phyloP scores from a whole-genome alignment of 2,329 filamentous ascomycete species.

The Fusarium bactridioides region DNA sequence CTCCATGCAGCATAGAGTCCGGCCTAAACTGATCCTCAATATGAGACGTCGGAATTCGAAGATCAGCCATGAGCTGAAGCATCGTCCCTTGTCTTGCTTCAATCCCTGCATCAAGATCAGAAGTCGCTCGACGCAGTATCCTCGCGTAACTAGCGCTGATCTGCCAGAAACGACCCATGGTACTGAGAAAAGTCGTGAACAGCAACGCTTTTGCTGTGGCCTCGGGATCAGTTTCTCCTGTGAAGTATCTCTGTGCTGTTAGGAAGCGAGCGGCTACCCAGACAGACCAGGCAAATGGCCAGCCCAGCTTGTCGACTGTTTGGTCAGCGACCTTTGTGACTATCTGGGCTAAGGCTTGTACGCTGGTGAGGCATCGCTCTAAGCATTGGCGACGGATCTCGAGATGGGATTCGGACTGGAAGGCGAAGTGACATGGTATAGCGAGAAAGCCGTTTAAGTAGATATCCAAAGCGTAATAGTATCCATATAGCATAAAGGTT shows the following conservation, averaged over 20 bases:
- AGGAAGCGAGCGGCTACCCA: background rate
- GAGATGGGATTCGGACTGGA: background rate
- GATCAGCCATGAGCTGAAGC: background rate
- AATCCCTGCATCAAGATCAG: background rate
- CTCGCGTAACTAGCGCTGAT: background rate
- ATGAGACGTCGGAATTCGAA: background rate
- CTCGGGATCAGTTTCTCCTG: background rate
- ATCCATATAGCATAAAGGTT: background rate
- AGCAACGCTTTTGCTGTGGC: fast-evolving
- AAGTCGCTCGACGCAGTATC: background rate
- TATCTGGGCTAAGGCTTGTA: background rate
- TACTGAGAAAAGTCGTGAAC: background rate
- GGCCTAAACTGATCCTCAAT: background rate
- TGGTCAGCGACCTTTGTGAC: background rate
- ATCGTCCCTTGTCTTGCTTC: fast-evolving
- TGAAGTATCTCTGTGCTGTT: fast-evolving
- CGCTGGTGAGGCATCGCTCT: background rate
- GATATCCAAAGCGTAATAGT: background rate
- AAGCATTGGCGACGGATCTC: background rate
- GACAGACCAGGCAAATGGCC: background rate
- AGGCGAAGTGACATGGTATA: background rate
- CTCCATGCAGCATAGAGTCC: background rate
- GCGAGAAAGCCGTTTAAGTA: background rate
- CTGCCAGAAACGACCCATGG: background rate
- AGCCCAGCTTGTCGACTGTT: background rate